Percentiles rank a stretch among this genome's conserved stretches.
Evolutionary conservation across 1,284 basidiomycete species (phyloP).

Genomic region (Pterulicium gracile): DNA sequence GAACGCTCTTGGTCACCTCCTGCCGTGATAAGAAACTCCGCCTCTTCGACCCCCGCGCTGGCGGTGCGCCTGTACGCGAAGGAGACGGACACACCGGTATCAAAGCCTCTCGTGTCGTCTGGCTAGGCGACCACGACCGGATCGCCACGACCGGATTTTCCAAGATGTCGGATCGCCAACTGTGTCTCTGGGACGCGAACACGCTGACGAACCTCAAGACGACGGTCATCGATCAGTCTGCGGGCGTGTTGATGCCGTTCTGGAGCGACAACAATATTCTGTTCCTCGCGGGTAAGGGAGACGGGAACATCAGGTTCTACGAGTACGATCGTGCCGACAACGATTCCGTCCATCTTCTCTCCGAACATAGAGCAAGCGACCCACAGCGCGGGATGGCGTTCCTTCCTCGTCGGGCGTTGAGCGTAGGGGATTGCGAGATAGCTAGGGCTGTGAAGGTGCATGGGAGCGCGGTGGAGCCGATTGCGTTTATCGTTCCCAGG

Average conservation of each 20-base stretch:
- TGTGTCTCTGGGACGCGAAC: constrained; percentile 79
- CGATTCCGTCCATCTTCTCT: constrained; percentile 72
- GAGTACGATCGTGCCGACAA: constrained; percentile 93
- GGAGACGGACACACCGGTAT: constrained; percentile 88
- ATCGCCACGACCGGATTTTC: constrained; percentile 94
- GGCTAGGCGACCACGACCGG: constrained; percentile 85
- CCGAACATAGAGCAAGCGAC: constrained; percentile 84
- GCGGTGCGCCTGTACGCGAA: constrained; percentile 70
- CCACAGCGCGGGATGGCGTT: constrained; percentile 96
- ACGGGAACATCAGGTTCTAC: constrained; percentile 93
- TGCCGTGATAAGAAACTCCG: constrained; percentile 90
- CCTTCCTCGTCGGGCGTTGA: constrained; percentile 84
- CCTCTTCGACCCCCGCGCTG: constrained; percentile 80
- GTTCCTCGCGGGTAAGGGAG: constrained; percentile 84
- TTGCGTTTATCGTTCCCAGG: constrained; percentile 89
- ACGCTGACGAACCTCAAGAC: constrained; percentile 68
- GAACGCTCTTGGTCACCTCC: constrained; percentile 69
- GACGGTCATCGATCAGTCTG: constrained; percentile 73
- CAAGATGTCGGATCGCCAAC: constrained; percentile 89
- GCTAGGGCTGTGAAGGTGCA: constrained; percentile 91
- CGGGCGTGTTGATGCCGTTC: constrained; percentile 96
- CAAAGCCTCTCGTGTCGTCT: constrained; percentile 84
- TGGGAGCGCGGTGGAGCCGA: constrained; percentile 70
- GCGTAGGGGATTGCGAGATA: constrained; percentile 88
- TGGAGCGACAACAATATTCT: constrained; percentile 92